Base-by-base conservation (phyloP, 2,329 filamentous ascomycete genomes). In the Colletotrichum lini region DNA sequence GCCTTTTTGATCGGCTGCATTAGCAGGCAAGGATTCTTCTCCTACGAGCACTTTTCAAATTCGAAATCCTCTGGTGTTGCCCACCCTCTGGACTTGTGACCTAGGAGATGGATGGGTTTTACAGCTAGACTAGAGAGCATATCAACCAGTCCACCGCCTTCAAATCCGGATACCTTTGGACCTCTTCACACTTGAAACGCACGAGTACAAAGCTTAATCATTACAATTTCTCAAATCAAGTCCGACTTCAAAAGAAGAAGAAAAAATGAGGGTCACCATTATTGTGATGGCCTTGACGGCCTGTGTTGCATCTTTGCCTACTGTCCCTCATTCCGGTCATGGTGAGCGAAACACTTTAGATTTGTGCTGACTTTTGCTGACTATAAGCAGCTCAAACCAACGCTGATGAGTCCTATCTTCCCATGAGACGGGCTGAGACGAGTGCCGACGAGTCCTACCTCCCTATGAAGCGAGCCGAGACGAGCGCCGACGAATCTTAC, bases 381-480 rank as follows among this genome's bases (percentile, higher is more conserved):
- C 3, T 40, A 1, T 13, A 16, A 40, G 42, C 4, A 30, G 65
- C 57, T 13, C 64, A 68, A 15, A 58, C 50, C 18, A 68, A 35
- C 12, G 66, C 66, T 7, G 70, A 72, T 12, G 69, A 72, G 15
- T 70, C 69, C 21, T 72, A 72, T 26, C 50, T 69, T 5, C 69
- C 69, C 6, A 72, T 72, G 69, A 57, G 47, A 18, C 57, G 68
- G 9, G 50, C 57, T 3, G 65, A 71, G 21, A 59, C 53, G 2
- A 71, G 58, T 7, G 67, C 67, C 4, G 61, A 70, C 7, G 66
- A 69, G 38, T 69, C 66, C 2, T 69, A 69, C n/a, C 21, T 44
- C 2, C 66, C 66, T 0, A 54, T 69, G 66, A 61, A 23, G 40
- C 16, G 65, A 3, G 57, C 57, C 9, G 65, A 67, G 35, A 54